phyloP scores from a whole-genome alignment of 2,329 filamentous ascomycete species.

The Exophiala oligosperma region DNA sequence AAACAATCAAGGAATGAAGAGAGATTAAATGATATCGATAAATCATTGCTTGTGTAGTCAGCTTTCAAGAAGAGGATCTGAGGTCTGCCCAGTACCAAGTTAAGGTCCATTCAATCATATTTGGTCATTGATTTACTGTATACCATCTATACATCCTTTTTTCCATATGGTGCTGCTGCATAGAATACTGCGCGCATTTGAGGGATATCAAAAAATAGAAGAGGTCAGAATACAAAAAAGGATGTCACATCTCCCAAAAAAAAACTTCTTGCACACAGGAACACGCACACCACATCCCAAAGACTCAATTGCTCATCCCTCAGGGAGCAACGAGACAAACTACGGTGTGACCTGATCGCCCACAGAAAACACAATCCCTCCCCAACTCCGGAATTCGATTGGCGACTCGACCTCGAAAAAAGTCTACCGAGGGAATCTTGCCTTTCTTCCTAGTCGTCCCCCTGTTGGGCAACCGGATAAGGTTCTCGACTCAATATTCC shows the following conservation, averaged over 20 bases:
- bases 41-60: background rate
- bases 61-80: background rate
- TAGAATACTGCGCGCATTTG: background rate
- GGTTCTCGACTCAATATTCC: background rate
- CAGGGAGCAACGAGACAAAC: too few relatives aligned
- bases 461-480: background rate
- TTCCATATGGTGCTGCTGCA: background rate
- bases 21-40: background rate
- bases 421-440: background rate
- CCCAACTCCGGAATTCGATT: background rate
- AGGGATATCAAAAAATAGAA: background rate
- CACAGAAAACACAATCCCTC: too few relatives aligned
- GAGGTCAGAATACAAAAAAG: background rate
- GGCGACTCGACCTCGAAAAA: slow-evolving; percentile 3
- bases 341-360: too few relatives aligned
- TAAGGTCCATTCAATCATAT: background rate
- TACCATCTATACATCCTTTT: background rate
- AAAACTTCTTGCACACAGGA: background rate
- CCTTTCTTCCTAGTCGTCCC: background rate
- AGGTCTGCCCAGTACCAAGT: too few relatives aligned
- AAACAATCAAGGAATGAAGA: background rate
- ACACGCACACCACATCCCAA: background rate
- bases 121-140: background rate
- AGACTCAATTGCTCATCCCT: background rate
- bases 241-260: too few relatives aligned